Base-by-base conservation (phyloP, 176 grass and related monocot species). In the Avena atlantica region DNA sequence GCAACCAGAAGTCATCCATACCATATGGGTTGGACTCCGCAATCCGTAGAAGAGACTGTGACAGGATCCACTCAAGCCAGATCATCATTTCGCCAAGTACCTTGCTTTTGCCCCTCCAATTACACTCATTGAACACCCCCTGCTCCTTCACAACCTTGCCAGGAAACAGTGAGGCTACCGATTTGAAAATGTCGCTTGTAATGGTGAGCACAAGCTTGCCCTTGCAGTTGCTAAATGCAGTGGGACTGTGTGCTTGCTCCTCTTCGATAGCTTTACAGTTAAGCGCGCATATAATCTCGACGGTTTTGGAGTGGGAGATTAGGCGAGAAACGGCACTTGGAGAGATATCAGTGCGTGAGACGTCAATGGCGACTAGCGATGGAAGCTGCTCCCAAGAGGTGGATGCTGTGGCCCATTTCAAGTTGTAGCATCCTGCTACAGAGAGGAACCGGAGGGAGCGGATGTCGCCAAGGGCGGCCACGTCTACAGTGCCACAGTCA, bases 1-100 rank as follows among this genome's bases (percentile, higher is more conserved):
- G 90, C 86, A 94, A 70, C 97, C 97, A 99, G 89, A 99, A 99
- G 19, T 91, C 83, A 90, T 96, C 89, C 94, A 99, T 93, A 17
- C 91, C 92, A 48, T 85, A 89, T 56, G 94, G 91, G 37, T 91
- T 96, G 48, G 85, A 84, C 80, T 99, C 94, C 0, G 94, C 89
- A 81, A 97, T 97, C 47, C 92, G 89, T 45, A 99, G 86, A 78
- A 99, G 89, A 31, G 92, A 90, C 23, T 94, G 94, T 4, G 94
- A 99, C 36, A 99, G 78, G 64, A 92, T 86, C 97, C 97, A 94
- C 70, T 99, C 97, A 16, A 99, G 72, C 97, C 97, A 99, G 56
- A 34, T 83, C 90, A 97, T 94, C 9, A 89, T 94, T 67, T 92
- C 94, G 69, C 62, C 85, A 69, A 91, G 63, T 77, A 50, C 64